Evolutionary conservation across 2,329 filamentous ascomycete species (phyloP), one percentile per base, ranked within the genome.

Genomic region (Diaporthe vexans): DNA sequence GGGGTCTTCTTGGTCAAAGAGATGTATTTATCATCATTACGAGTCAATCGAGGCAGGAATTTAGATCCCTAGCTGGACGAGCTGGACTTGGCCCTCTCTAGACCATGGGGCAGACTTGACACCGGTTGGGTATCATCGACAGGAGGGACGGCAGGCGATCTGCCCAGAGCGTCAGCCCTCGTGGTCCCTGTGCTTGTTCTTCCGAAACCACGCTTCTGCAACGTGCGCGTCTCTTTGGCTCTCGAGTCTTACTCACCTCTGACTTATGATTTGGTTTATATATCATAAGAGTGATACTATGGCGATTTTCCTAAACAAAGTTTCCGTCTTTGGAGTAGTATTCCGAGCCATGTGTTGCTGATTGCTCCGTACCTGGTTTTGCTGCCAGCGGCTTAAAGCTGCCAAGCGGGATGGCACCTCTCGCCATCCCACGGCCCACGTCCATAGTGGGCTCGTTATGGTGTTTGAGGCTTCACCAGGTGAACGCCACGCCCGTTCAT

Each of bases 21-120:
- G 48, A 74, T 72, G 72, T 71, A 75, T 75, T 54, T 75, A 74
- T 72, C 61, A 65, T 70, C 56, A 69, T 35, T 35, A 72, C 19
- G 59, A 33, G 40, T 75, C 72, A 72, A 74, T 72, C 43, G 68
- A 52, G 59, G 56, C 59, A 63, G 54, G 54, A 40, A 43, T 61
- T 72, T 61, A 74, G 68, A 63, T 48, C 46, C 24, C 37, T 61
- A 19, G 26, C 29, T 11, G 33, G 48, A 24, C 40, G 40, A 17
- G 40, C 40, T 17, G 40, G 40, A 7, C 19, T 24, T n/a, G 26
- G 63, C 37, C 26, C 29, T 54, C 33, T 11, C 21, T 40, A 15
- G 37, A 4, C 21, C 15, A 40, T n/a, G 48, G 63, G 33, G 63
- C 63, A 54, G 17, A 67, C 58, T 72, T 58, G 68, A 74, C n/a